These are phyloP conservation scores for Hortaea werneckii DNA, from an alignment of 2,329 filamentous ascomycete genomes.

Conservation along the genomic window DNA sequence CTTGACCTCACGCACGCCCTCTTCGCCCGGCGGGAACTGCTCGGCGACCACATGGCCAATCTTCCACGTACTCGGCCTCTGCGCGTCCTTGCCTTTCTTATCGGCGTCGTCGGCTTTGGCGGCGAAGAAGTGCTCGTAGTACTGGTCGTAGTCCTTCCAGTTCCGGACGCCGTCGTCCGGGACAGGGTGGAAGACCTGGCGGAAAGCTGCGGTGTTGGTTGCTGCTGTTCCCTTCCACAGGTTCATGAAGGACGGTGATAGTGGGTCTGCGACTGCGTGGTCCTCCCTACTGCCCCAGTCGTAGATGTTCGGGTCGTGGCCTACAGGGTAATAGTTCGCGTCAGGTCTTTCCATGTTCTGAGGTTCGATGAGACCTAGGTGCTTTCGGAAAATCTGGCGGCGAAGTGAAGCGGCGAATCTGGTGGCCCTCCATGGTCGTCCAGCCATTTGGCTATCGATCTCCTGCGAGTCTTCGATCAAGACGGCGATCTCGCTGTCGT, in stretches of 20 bases:
- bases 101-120: conserved; percentile 30
- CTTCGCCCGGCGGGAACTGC: conserved; percentile 34
- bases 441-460: conserved; percentile 64
- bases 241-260: conserved; percentile 56
- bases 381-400: conserved; percentile 80
- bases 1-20: conserved; percentile 40
- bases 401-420: conserved; percentile 72
- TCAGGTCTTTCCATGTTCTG: conserved; percentile 56
- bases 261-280: conserved; percentile 59
- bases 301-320: conserved; percentile 41
- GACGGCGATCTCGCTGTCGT: conserved; percentile 85
- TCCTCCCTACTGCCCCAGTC: conserved; percentile 40
- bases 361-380: conserved; percentile 69
- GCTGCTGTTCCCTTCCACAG: conserved; percentile 66
- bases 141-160: conserved; percentile 65
- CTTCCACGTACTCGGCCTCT: conserved; percentile 51
- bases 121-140: conserved; percentile 57
- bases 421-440: conserved; percentile 59
- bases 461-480: conserved; percentile 69
- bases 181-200: conserved; percentile 70
- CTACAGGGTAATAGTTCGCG: conserved; percentile 48
- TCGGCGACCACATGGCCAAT: conserved; percentile 73
- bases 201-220: conserved; percentile 72
- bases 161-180: conserved; percentile 57
- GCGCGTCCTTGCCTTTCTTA: conserved; percentile 31